These are phyloP conservation scores for Sporisorium reilianum DNA, from an alignment of 1,284 basidiomycete species.

Conservation along the genomic window DNA sequence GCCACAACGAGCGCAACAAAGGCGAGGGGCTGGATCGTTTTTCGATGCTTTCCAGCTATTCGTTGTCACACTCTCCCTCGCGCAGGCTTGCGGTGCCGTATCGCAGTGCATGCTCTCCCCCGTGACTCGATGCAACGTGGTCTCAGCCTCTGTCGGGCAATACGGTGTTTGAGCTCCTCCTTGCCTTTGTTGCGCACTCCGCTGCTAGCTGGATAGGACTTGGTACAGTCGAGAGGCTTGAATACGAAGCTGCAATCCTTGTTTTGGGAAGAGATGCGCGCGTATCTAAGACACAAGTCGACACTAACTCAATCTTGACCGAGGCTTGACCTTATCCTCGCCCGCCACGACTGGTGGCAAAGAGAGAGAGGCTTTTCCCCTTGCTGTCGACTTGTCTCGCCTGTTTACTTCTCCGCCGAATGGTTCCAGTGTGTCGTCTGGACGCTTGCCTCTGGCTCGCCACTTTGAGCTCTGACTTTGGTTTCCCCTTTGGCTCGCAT, in stretches of 20 bases:
- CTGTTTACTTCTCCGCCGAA: neutral
- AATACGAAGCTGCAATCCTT: no score
- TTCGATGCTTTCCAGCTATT: neutral
- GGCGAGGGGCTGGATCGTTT: neutral
- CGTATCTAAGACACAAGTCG: slow-evolving; percentile 7
- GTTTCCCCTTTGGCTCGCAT: neutral
- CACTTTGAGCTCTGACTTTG: neutral
- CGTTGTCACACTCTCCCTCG: no score
- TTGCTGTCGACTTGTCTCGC: slow-evolving; percentile 19
- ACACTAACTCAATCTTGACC: slow-evolving; percentile 1
- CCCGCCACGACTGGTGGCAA: neutral
- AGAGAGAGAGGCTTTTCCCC: neutral
- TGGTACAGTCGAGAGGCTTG: no score
- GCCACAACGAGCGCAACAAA: slow-evolving; percentile 3
- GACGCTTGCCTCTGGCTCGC: neutral
- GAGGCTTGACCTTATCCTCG: neutral
- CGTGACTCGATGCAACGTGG: neutral
- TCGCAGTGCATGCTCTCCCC: neutral
- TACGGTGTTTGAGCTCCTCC: slow-evolving; percentile 3
- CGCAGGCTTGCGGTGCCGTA: neutral
- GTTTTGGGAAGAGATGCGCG: neutral
- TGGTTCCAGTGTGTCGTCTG: neutral
- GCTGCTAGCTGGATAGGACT: no score
- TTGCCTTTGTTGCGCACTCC: neutral
- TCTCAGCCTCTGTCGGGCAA: neutral